Evolutionary conservation across 805 yeast genomes (phyloP).

Genomic region (Ogataea thermomethanolica): DNA sequence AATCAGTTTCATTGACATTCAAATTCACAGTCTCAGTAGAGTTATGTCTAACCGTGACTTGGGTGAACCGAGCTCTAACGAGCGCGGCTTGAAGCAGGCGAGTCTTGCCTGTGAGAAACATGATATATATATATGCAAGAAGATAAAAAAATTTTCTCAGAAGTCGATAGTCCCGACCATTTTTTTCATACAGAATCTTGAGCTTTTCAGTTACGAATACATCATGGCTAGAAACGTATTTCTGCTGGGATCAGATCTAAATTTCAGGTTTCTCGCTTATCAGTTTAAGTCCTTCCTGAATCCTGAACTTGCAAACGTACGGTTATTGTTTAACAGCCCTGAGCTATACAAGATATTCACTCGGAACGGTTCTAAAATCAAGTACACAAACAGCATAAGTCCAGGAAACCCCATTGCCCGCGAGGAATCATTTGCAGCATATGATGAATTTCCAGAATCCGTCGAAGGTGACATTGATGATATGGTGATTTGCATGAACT

Average conservation of each 20-base stretch:
- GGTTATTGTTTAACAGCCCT: conserved; percentile 11
- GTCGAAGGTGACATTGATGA: conserved; percentile 8
- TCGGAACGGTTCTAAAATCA: conserved; percentile 12
- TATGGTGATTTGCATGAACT: conserved; percentile 12
- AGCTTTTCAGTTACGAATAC: not conserved
- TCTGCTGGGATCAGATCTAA: conserved; percentile 19
- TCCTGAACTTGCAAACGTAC: conserved; percentile 2
- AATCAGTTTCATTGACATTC: not conserved
- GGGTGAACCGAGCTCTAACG: too few relatives aligned
- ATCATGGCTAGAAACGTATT: conserved; percentile 17
- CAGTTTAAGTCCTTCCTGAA: conserved; percentile 15
- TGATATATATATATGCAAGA: too few relatives aligned
- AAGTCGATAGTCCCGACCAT: not conserved
- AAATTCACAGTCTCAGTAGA: conserved; percentile 1
- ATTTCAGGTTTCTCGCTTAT: conserved; percentile 19
- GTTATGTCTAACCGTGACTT: too few relatives aligned
- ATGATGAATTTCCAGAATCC: not conserved
- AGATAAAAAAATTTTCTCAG: conserved; percentile 1
- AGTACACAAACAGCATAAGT: conserved; percentile 12
- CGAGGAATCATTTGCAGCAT: conserved; percentile 5
- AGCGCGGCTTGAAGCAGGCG: too few relatives aligned
- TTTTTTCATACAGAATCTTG: conserved; percentile 8
- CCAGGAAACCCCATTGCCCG: conserved; percentile 12
- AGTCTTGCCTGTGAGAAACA: too few relatives aligned
- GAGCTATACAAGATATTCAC: conserved; percentile 8